Conservation (phyloP, 495 filamentous ascomycete species). For the Lichenothelia convexa region DNA sequence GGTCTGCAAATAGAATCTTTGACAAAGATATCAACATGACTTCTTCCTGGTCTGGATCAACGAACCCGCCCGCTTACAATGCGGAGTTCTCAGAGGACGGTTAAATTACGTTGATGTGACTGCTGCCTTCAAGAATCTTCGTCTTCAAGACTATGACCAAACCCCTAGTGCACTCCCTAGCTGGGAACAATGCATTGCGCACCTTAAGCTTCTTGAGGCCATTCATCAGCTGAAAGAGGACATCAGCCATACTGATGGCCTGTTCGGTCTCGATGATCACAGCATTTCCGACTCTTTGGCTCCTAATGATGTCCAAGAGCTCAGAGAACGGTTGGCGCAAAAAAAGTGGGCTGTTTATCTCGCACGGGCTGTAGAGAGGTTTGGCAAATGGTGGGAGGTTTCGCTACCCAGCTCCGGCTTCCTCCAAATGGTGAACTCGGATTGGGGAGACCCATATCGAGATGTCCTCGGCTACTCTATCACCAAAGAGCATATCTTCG, state of each 20-base stretch:
- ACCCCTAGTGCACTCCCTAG: too few species aligned
- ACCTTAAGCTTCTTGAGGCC: slow-evolving; percentile 58
- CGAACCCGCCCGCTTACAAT: too few species aligned
- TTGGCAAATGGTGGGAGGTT: slow-evolving; percentile 63
- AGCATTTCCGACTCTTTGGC: too few species aligned
- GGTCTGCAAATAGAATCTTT: too few species aligned
- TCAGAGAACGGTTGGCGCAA: slow-evolving; percentile 28
- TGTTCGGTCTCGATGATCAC: slow-evolving; percentile 34
- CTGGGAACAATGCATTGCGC: slow-evolving; percentile 48
- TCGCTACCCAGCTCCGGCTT: slow-evolving; percentile 11
- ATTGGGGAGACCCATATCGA: slow-evolving; percentile 1
- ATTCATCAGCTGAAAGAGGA: slow-evolving; percentile 50
- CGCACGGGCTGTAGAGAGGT: slow-evolving; percentile 54
- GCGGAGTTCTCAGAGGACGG: too few species aligned
- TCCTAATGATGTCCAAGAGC: too few species aligned
- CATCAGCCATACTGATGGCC: slow-evolving; percentile 40
- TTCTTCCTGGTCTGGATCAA: too few species aligned
- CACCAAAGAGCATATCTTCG: not conserved
- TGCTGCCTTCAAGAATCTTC: too few species aligned
- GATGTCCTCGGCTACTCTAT: not conserved
- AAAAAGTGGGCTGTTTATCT: slow-evolving; percentile 70
- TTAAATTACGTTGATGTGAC: too few species aligned
- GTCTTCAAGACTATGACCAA: too few species aligned
- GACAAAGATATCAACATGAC: too few species aligned
- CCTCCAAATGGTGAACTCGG: slow-evolving; percentile 5